Percentiles rank a stretch among this genome's conserved stretches.
These are phyloP conservation scores for Penicillium bialowiezense DNA, from an alignment of 495 filamentous ascomycete species.

Conservation along the genomic window DNA sequence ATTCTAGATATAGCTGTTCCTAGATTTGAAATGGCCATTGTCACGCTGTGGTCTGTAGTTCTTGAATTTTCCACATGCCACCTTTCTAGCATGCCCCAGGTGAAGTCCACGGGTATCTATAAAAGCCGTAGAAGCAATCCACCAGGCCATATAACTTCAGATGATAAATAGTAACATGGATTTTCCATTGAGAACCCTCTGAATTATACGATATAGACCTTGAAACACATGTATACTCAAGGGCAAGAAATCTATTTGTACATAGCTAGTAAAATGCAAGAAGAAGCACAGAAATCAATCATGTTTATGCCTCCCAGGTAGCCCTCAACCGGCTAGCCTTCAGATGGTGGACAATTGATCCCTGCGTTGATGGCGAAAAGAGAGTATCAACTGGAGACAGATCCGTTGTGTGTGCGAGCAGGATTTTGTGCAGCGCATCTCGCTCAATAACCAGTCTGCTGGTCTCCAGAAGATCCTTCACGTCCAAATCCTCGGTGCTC, in stretches of 20 bases:
- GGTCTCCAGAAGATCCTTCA: conserved; percentile 86
- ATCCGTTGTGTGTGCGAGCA: conserved; percentile 75
- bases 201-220: too few relatives aligned
- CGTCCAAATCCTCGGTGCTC: conserved; percentile 74
- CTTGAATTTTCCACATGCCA: too few relatives aligned
- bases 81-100: too few relatives aligned
- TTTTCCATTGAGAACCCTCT: too few relatives aligned
- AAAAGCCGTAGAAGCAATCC: too few relatives aligned
- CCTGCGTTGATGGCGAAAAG: conserved; percentile 2
- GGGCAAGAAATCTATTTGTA: conserved; percentile 38
- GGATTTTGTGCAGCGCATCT: conserved; percentile 69
- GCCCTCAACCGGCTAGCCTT: background rate
- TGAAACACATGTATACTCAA: too few relatives aligned
- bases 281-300: conserved; percentile 8
- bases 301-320: background rate
- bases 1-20: too few relatives aligned
- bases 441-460: conserved; percentile 85
- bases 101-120: too few relatives aligned
- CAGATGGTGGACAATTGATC: background rate
- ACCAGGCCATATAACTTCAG: too few relatives aligned
- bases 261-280: conserved; percentile 26
- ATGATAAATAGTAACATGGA: too few relatives aligned
- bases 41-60: too few relatives aligned
- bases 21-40: too few relatives aligned
- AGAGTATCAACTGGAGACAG: conserved; percentile 31